These are phyloP conservation scores for Pythium aristosporum DNA, from an alignment of 352 stramenopile genomes.

Conservation along the genomic window DNA sequence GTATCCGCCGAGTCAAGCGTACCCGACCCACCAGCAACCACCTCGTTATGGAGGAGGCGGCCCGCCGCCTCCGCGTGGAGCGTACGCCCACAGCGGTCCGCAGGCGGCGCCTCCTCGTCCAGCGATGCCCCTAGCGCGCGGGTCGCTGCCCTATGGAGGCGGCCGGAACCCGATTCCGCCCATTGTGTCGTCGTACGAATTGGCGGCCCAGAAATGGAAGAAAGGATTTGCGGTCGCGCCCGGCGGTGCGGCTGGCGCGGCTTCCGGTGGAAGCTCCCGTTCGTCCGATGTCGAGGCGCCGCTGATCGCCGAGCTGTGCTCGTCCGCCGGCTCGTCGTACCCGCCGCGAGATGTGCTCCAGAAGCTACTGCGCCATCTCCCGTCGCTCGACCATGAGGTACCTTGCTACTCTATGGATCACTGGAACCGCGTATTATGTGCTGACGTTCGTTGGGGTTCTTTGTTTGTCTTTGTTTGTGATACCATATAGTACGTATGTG, in stretches of 20 bases:
- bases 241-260: constrained; percentile 3
- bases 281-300: constrained; percentile 63
- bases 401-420: not conserved
- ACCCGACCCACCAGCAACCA: not conserved
- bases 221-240: constrained; percentile 53
- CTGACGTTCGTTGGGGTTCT: not conserved
- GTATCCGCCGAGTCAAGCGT: constrained; percentile 10
- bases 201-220: constrained; percentile 73
- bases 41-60: constrained; percentile 10
- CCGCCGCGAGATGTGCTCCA: constrained; percentile 74
- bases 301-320: constrained; percentile 77
- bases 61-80: not conserved
- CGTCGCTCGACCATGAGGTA: constrained; percentile 70
- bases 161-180: constrained; percentile 5
- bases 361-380: constrained; percentile 71
- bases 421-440: not conserved
- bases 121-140: constrained; percentile 2
- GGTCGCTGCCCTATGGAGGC: not conserved
- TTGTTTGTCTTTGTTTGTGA: not conserved
- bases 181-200: constrained; percentile 66
- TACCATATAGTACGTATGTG: constrained; percentile 63
- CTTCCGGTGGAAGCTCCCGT: constrained; percentile 14
- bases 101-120: not conserved
- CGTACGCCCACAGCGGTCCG: constrained; percentile 3
- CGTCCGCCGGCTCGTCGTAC: constrained; percentile 77